Base-by-base conservation (phyloP, 2,329 filamentous ascomycete genomes). In the Phialophora verrucosa region DNA sequence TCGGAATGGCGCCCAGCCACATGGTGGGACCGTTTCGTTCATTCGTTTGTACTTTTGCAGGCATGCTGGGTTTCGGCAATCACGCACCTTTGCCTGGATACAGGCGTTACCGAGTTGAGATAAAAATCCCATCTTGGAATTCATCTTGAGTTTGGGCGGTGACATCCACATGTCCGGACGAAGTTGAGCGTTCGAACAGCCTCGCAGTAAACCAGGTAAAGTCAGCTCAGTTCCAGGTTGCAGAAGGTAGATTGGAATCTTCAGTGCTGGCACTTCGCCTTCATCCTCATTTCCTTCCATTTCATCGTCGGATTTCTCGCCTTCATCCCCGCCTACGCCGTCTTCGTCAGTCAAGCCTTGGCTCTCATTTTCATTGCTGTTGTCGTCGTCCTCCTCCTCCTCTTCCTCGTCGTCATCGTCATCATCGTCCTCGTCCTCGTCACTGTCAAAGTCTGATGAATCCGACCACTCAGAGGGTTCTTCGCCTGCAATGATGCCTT, bases 131-230 rank as follows among this genome's bases (percentile, higher is more conserved):
- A 49, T 49, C 23, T 49, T 49, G 17, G 44, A 20, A 20, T 49
- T 49, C 44, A 49, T 49, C 44, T 23, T 49, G 11, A 23, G 44
- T 49, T 20, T 49, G 44, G 44, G 44, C 44, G 44, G 44, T 23
- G 44, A 49, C 44, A 49, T n/a, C 44, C 44, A 49, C 44, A 49
- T 49, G 44, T 49, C 44, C 7, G 44, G 44, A 49, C 44, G 44
- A 49, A 49, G 44, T 14, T 49, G 44, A 8, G 44, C 44, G n/a
- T 49, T 49, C 17, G 44, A 49, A 49, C 44, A 49, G 17, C 44
- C 44, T 23, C 44, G 44, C 44, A 12, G 44, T 23, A 20, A 49
- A n/a, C 44, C 44, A 49, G 44, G 44, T 20, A 49, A 20, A n/a
- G 44, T 49, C 44, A 49, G 17, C 44, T 49, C 44, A 17, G 44